Conservation (phyloP, 2,329 filamentous ascomycete species). For the Sporothrix brunneoviolacea region DNA sequence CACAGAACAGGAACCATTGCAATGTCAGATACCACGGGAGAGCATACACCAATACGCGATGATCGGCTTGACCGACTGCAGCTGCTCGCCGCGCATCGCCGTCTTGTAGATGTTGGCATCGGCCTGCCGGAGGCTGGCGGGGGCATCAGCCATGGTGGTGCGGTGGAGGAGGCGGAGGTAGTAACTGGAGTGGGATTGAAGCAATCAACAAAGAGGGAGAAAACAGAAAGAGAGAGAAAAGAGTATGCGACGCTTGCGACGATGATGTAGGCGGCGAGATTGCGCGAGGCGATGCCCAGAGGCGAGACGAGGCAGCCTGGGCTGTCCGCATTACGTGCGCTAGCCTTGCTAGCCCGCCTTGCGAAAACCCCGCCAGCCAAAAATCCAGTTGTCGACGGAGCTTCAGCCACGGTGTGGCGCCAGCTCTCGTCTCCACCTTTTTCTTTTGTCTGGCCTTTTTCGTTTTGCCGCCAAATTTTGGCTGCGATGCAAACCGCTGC, state of each 20-base stretch:
- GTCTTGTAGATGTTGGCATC: constrained; percentile 70
- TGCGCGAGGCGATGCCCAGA: not conserved
- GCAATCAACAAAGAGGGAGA: too few relatives aligned
- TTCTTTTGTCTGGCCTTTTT: not conserved
- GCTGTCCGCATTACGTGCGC: too few relatives aligned
- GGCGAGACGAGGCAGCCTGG: not conserved
- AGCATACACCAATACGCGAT: constrained; percentile 88
- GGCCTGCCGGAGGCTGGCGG: constrained; percentile 66
- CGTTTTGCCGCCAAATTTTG: too few relatives aligned
- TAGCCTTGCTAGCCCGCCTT: too few relatives aligned
- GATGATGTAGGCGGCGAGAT: too few relatives aligned
- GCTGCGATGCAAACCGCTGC: too few relatives aligned
- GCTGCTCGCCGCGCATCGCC: constrained; percentile 73
- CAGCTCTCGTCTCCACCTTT: constrained; percentile 11
- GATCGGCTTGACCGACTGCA: constrained; percentile 78
- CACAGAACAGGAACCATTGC: not conserved
- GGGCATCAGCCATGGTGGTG: constrained; percentile 69
- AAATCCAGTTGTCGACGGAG: too few relatives aligned
- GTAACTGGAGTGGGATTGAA: not conserved
- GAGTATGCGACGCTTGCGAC: too few relatives aligned
- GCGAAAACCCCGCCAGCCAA: not conserved
- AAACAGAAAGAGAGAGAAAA: too few relatives aligned
- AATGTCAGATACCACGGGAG: too few relatives aligned
- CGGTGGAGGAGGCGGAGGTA: not conserved
- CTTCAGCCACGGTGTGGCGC: constrained; percentile 21